Percentiles rank a stretch among this genome's conserved stretches.
These are phyloP conservation scores for Cymbopogon citratus DNA, from an alignment of 176 grass and related monocot species.

Conservation along the genomic window DNA sequence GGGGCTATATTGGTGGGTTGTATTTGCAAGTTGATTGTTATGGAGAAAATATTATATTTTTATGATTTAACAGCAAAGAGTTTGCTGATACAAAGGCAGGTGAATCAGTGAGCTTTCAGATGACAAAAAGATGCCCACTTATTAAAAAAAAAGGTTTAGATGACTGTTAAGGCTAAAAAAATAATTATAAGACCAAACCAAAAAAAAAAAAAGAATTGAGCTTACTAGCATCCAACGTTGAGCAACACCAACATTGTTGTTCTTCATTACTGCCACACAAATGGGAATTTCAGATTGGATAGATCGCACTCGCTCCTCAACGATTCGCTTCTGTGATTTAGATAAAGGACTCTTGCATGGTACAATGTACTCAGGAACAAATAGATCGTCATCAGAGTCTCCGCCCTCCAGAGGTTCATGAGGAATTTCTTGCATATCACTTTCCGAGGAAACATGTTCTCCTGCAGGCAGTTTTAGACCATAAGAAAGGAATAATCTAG, in stretches of 20 bases:
- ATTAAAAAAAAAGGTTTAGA: not conserved
- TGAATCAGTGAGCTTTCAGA: not conserved
- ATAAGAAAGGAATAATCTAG: not conserved
- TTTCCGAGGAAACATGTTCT: not conserved
- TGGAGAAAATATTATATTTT: not conserved
- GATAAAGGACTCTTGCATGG: not conserved
- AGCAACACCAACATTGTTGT: not conserved
- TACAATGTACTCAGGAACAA: not conserved
- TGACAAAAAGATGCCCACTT: not conserved
- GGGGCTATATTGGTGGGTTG: not conserved
- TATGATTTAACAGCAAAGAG: not conserved
- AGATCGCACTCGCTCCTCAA: slow-evolving; percentile 19
- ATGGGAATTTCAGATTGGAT: slow-evolving; percentile 5
- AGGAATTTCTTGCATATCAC: not conserved
- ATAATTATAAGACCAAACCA: not conserved
- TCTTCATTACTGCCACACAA: slow-evolving; percentile 29
- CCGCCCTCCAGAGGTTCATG: not conserved
- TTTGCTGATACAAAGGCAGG: not conserved
- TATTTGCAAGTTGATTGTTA: not conserved
- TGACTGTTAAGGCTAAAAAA: not conserved
- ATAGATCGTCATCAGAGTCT: not conserved
- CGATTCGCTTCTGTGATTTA: slow-evolving; percentile 17
- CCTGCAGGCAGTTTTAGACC: not conserved
- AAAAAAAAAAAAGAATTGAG: not conserved
- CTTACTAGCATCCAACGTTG: slow-evolving; percentile 22